Evolutionary conservation across 2,329 filamentous ascomycete genomes (phyloP), one percentile per base, ranked within the genome.

Genomic region (Neopestalotiopsis sp.): DNA sequence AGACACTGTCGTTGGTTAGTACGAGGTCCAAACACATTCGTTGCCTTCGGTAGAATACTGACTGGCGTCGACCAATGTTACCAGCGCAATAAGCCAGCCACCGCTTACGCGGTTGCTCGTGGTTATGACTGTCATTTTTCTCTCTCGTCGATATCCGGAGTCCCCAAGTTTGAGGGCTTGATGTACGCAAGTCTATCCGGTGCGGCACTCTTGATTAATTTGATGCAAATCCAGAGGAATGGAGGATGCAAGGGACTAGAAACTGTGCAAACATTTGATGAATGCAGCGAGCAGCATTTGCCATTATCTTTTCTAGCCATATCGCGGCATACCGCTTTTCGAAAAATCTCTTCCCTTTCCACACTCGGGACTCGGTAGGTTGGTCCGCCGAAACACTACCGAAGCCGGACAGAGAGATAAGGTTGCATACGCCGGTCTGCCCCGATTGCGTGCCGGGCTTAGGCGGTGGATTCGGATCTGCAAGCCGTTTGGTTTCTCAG

Each of bases 21-120:
- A 28, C 63, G 7, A 13, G 60, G 10, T 32, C 2, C 28, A 17
- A 13, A 5, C 57, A 57, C 13, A 3, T 13, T 17, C 57, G 24
- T 3, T 67, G 63, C 14, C 24, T 28, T 62, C 38, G 1, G 75
- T 74, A 13, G 3, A 20, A 30, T 77, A 77, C 75, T 78, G 75
- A 74, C 76, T 67, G 3, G 74, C 72, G 72, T 78, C 75, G 17
- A 78, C 74, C 9, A 78, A 68, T 3, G 76, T 78, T 62, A 78
- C 75, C 68, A 76, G 67, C 40, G 73, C 74, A 52, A 78, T 74
- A 40, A 78, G 71, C 68, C 52, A 68, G 20, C 69, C 67, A 49
- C 74, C 73, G 38, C 57, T 69, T 10, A 68, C 24, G 38, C 65
- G 65, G 32, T 34, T 20, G 12, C 24, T 32, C 17, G 57, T 28